phyloP scores from a whole-genome alignment of 2,329 filamentous ascomycete genomes.

The Bipolaris zeicola region DNA sequence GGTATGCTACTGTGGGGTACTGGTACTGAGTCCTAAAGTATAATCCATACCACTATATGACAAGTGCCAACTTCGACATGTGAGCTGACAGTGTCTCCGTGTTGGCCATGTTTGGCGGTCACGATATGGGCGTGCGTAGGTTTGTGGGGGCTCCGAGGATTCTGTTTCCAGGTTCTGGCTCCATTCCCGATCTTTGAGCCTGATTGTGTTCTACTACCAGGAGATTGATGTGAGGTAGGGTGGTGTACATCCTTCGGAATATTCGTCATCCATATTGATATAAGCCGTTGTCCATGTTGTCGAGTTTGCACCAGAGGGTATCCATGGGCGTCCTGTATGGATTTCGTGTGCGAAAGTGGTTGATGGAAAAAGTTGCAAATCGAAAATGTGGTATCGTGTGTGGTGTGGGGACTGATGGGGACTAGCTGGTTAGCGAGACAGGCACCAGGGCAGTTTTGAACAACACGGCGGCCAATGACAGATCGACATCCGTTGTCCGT shows the following conservation, averaged over 20 bases:
- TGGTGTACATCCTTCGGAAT: background rate
- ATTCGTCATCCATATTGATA: background rate
- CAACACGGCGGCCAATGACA: conserved; percentile 1
- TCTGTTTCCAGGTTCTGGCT: background rate
- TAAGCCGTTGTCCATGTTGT: background rate
- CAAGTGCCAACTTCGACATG: background rate
- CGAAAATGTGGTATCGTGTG: conserved; percentile 13
- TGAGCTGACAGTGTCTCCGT: background rate
- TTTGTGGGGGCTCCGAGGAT: background rate
- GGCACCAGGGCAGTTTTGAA: conserved; percentile 1
- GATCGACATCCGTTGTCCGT: background rate
- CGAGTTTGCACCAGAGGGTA: background rate
- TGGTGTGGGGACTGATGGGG: conserved; percentile 10
- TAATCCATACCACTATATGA: too few relatives aligned
- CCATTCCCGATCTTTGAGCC: background rate
- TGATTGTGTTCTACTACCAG: background rate
- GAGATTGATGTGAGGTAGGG: background rate
- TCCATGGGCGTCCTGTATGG: background rate
- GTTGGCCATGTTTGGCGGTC: background rate
- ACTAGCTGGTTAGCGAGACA: conserved; percentile 11
- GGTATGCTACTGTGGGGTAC: background rate
- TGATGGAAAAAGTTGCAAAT: background rate
- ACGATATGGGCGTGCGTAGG: background rate
- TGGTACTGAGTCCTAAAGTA: background rate
- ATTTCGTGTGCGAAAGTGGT: background rate